Evolutionary conservation across 2,329 filamentous ascomycete species (phyloP).

Genomic region (Grosmannia penicillata): DNA sequence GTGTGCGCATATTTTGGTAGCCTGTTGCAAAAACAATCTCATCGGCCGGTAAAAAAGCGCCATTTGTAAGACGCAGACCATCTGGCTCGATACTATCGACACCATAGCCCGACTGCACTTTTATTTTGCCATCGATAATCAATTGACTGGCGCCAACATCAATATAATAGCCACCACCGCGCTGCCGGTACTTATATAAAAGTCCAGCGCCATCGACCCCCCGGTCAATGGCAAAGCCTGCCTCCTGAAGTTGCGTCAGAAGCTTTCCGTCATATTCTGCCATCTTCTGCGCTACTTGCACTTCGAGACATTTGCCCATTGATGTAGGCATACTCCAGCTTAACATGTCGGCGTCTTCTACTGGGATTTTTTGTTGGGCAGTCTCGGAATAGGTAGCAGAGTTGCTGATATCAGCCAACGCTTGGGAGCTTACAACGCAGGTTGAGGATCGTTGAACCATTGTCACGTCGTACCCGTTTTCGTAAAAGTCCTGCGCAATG

Average conservation of each 20-base stretch:
- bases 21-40: slow-evolving; percentile 42
- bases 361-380: slow-evolving; percentile 22
- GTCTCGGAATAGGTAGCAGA: slow-evolving; percentile 23
- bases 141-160: slow-evolving; percentile 38
- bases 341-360: slow-evolving; percentile 42
- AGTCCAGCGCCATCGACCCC: slow-evolving; percentile 40
- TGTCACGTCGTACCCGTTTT: slow-evolving; percentile 42
- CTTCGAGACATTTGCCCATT: slow-evolving; percentile 34
- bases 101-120: slow-evolving; percentile 34
- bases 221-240: slow-evolving; percentile 41
- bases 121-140: slow-evolving; percentile 41
- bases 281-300: slow-evolving; percentile 23
- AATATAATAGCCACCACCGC: slow-evolving; percentile 46
- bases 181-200: slow-evolving; percentile 43
- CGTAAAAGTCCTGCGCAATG: slow-evolving; percentile 42
- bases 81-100: slow-evolving; percentile 28
- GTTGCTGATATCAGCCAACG: slow-evolving; percentile 27
- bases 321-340: slow-evolving; percentile 33
- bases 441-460: slow-evolving; percentile 46
- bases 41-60: slow-evolving; percentile 34
- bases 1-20: slow-evolving; percentile 51
- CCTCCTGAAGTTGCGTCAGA: slow-evolving; percentile 34
- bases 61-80: slow-evolving; percentile 30
- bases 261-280: slow-evolving; percentile 20
- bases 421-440: slow-evolving; percentile 33